phyloP scores from a whole-genome alignment of 2,329 filamentous ascomycete genomes.

The Monosporascus cannonballus region DNA sequence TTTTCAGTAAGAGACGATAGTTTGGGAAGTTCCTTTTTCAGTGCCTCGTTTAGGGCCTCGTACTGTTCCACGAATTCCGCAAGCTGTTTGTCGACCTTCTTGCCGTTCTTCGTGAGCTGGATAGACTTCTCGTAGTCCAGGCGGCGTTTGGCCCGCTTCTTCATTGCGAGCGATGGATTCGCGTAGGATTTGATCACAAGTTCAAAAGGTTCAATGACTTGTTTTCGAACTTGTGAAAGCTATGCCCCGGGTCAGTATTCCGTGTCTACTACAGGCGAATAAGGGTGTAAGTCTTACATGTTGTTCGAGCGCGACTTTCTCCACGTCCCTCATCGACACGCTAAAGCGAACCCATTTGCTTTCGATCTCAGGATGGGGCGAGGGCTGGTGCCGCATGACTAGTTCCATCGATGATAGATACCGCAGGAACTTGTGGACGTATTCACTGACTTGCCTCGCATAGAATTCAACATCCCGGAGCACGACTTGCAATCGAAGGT shows the following conservation, averaged over 20 bases:
- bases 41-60: slow-evolving; percentile 80
- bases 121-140: slow-evolving; percentile 81
- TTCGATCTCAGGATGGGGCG: slow-evolving; percentile 76
- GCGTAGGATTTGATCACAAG: slow-evolving; percentile 73
- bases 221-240: slow-evolving; percentile 64
- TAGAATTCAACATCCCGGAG: slow-evolving; percentile 93
- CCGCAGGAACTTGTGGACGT: slow-evolving; percentile 74
- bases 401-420: slow-evolving; percentile 78
- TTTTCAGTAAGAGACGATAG: slow-evolving; percentile 77
- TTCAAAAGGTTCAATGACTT: slow-evolving; percentile 80
- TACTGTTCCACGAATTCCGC: slow-evolving; percentile 83
- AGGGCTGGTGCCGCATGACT: slow-evolving; percentile 66
- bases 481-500: slow-evolving; percentile 85
- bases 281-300: slow-evolving; percentile 54
- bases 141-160: slow-evolving; percentile 89
- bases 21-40: slow-evolving; percentile 86
- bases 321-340: slow-evolving; percentile 78
- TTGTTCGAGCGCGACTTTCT: slow-evolving; percentile 74
- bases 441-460: slow-evolving; percentile 71
- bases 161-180: slow-evolving; percentile 82
- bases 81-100: slow-evolving; percentile 82
- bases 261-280: slow-evolving; percentile 5
- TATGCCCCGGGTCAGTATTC: slow-evolving; percentile 25
- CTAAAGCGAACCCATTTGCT: slow-evolving; percentile 94
- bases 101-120: slow-evolving; percentile 70